A percentile compares a stretch with the other conserved stretches of the same genome.
These are phyloP conservation scores for Wickerhamiella hasegawae DNA, from an alignment of 805 yeast species.

Conservation along the genomic window DNA sequence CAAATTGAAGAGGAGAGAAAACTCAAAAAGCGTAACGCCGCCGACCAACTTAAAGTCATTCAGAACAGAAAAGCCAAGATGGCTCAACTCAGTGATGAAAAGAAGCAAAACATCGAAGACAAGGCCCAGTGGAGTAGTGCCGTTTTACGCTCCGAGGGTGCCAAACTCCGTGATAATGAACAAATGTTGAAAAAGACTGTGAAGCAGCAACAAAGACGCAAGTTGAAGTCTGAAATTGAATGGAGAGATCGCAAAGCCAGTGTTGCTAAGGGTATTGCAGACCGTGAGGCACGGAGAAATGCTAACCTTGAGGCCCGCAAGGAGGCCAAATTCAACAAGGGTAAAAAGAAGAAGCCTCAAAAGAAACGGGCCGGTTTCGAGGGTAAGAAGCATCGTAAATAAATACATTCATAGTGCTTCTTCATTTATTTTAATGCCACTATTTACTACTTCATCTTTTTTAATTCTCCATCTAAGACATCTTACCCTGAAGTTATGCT, in stretches of 20 bases:
- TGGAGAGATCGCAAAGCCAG: slow-evolving; percentile 82
- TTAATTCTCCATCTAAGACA: no score
- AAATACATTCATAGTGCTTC: no score
- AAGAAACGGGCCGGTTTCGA: slow-evolving; percentile 76
- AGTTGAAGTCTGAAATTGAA: slow-evolving; percentile 73
- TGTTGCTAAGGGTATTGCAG: slow-evolving; percentile 59
- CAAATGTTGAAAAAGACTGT: slow-evolving; percentile 70
- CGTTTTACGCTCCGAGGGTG: slow-evolving; percentile 75
- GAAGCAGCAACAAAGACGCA: slow-evolving; percentile 66
- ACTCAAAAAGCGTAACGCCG: slow-evolving; percentile 58
- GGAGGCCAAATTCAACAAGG: slow-evolving; percentile 69
- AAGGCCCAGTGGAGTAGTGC: slow-evolving; percentile 78
- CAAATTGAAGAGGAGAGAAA: slow-evolving; percentile 35
- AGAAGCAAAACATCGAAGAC: slow-evolving; percentile 39
- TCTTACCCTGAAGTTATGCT: no score
- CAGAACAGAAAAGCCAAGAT: slow-evolving; percentile 59
- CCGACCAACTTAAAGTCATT: slow-evolving; percentile 66
- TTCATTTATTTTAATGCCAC: no score
- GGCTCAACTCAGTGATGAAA: slow-evolving; percentile 44
- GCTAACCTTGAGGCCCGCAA: slow-evolving; percentile 75
- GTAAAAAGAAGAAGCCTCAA: slow-evolving; percentile 44
- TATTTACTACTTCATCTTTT: no score
- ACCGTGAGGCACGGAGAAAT: slow-evolving; percentile 74
- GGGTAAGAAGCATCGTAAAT: no score
- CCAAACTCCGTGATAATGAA: slow-evolving; percentile 79